phyloP scores from a whole-genome alignment of 805 yeast species.

The Lipomyces orientalis region DNA sequence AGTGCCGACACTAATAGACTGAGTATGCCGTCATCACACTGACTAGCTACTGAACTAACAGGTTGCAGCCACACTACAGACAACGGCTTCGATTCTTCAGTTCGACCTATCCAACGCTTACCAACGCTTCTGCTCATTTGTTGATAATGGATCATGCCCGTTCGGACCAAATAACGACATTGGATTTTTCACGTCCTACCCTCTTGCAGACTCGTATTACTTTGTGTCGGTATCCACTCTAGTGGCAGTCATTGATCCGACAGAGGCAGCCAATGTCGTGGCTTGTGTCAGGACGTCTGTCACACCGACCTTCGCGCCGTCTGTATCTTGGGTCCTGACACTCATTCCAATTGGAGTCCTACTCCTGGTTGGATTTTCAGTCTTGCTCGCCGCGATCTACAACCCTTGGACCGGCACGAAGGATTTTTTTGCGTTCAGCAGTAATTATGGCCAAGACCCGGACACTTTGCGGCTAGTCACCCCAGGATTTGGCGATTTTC shows the following conservation, averaged over 20 bases:
- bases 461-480: conserved; percentile 58
- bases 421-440: conserved; percentile 58
- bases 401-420: conserved; percentile 64
- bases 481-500: conserved; percentile 57
- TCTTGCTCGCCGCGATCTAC: conserved; percentile 49
- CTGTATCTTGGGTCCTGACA: conserved; percentile 51
- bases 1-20: conserved; percentile 31
- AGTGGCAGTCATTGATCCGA: conserved; percentile 41
- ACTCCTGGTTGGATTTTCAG: conserved; percentile 42
- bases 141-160: conserved; percentile 40
- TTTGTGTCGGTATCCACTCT: conserved; percentile 39
- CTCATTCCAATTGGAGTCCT: conserved; percentile 50
- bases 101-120: conserved; percentile 35
- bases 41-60: background rate
- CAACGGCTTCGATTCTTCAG: conserved; percentile 38
- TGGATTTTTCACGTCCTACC: conserved; percentile 12
- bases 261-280: conserved; percentile 42
- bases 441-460: conserved; percentile 64
- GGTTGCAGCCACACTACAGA: conserved; percentile 40
- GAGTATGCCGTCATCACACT: conserved; percentile 18
- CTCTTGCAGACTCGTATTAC: conserved; percentile 18
- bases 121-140: conserved; percentile 41
- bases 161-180: conserved; percentile 37
- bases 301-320: conserved; percentile 54
- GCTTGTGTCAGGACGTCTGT: conserved; percentile 57